Percentiles rank a stretch among this genome's conserved stretches.
Evolutionary conservation across 2,329 filamentous ascomycete genomes (phyloP).

Genomic region (Colletotrichum filicis): DNA sequence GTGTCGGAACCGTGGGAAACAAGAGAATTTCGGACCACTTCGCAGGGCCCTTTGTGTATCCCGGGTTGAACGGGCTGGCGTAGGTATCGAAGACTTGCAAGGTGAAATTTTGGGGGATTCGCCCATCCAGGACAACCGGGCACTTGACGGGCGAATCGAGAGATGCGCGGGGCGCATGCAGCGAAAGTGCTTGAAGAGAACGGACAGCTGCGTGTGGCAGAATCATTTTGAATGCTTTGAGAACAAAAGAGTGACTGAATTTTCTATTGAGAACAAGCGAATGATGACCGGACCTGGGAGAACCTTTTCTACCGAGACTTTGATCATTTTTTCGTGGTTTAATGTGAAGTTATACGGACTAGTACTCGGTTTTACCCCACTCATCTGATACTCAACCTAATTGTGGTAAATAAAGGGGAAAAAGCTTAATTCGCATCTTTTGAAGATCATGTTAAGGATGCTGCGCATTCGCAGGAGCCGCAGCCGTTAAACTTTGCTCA

Average conservation of each 20-base stretch:
- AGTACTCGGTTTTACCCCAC: neutral
- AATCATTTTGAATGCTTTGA: slow-evolving; percentile 1
- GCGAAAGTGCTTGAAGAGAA: slow-evolving; percentile 10
- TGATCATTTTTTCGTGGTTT: neutral
- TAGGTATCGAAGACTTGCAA: slow-evolving; percentile 55
- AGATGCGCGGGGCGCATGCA: neutral
- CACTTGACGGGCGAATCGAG: slow-evolving; percentile 41
- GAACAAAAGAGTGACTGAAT: slow-evolving; percentile 4
- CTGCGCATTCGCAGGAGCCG: neutral
- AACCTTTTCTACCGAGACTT: neutral
- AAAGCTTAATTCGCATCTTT: neutral
- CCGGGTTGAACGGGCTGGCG: slow-evolving; percentile 58
- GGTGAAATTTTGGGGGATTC: slow-evolving; percentile 51
- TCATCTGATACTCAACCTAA: neutral
- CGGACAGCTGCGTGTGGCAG: slow-evolving; percentile 14
- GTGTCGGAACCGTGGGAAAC: slow-evolving; percentile 50
- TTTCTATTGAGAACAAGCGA: neutral
- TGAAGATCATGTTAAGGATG: neutral
- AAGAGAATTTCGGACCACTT: slow-evolving; percentile 62
- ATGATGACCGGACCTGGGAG: neutral
- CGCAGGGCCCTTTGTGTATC: slow-evolving; percentile 62
- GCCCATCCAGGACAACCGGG: slow-evolving; percentile 57
- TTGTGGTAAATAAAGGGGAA: neutral
- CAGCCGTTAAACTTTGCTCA: neutral
- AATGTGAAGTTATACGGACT: neutral